phyloP scores from a whole-genome alignment of 2,329 filamentous ascomycete genomes.

The Aureobasidium sp. region DNA sequence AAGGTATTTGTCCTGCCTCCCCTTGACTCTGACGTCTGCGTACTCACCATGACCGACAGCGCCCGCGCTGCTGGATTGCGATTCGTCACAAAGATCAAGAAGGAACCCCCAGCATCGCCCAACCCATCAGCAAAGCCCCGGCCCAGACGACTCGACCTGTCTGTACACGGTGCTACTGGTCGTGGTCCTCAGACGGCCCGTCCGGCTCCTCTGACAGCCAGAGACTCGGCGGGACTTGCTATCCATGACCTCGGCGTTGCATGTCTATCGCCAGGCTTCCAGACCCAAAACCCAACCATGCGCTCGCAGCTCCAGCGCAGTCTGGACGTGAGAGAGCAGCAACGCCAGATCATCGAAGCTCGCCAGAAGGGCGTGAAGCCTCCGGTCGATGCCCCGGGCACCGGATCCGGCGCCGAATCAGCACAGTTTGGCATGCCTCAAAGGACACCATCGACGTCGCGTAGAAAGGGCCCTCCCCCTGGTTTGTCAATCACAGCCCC shows the following conservation, averaged over 20 bases:
- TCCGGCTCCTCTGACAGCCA: conserved; percentile 64
- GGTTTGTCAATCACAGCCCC: conserved; percentile 93
- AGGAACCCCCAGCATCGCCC: conserved; percentile 82
- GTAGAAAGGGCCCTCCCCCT: conserved; percentile 70
- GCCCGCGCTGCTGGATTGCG: conserved; percentile 23
- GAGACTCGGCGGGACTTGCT: conserved; percentile 60
- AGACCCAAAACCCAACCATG: conserved; percentile 94
- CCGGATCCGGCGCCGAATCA: conserved; percentile 29
- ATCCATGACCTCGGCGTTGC: conserved; percentile 92
- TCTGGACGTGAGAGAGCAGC: conserved; percentile 85
- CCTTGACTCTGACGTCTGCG: not conserved
- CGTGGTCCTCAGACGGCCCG: conserved; percentile 40
- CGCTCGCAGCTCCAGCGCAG: conserved; percentile 91
- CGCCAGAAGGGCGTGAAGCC: conserved; percentile 76
- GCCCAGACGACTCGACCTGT: conserved; percentile 69
- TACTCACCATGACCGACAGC: conserved; percentile 22
- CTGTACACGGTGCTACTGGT: conserved; percentile 39
- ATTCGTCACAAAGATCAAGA: conserved; percentile 83
- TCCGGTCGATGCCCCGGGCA: conserved; percentile 28
- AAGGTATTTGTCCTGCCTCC: conserved; percentile 28
- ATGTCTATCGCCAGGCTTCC: conserved; percentile 89
- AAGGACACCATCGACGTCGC: conserved; percentile 62
- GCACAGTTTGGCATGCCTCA: conserved; percentile 33
- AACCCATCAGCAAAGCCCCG: conserved; percentile 65
- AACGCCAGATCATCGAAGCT: conserved; percentile 88